Evolutionary conservation across 495 filamentous ascomycete species (phyloP).

Genomic region (Copromyces sp.): DNA sequence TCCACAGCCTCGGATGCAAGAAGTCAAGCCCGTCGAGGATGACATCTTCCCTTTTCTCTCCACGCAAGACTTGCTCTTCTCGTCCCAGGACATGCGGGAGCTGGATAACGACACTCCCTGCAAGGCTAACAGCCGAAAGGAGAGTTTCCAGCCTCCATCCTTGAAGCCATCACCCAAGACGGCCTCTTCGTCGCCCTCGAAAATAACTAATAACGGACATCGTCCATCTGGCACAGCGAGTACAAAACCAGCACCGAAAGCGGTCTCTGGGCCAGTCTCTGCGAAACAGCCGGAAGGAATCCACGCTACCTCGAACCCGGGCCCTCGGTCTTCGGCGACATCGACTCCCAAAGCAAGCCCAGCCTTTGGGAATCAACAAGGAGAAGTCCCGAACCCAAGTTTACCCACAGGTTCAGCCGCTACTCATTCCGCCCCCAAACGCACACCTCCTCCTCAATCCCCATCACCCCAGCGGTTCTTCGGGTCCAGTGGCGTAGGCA

Average conservation of each 20-base stretch:
- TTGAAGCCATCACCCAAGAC: neutral
- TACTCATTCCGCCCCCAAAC: neutral
- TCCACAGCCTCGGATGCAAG: neutral
- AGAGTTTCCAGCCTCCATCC: neutral
- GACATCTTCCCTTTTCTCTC: constrained; percentile 26
- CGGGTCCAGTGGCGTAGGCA: constrained; percentile 3
- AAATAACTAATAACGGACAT: neutral
- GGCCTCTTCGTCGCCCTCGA: neutral
- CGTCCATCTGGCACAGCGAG: neutral
- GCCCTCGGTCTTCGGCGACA: neutral
- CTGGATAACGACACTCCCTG: constrained; percentile 19
- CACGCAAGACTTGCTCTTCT: constrained; percentile 36
- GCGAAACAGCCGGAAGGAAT: neutral
- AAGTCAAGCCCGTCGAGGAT: neutral
- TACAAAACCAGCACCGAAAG: neutral
- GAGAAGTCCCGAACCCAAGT: neutral
- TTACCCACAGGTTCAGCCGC: neutral
- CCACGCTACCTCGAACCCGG: neutral
- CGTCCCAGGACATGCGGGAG: constrained; percentile 39
- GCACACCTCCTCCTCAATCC: neutral
- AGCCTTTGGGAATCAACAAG: neutral
- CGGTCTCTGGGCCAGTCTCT: neutral
- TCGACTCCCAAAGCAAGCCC: neutral
- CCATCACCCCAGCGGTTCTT: constrained; percentile 9
- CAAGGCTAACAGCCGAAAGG: neutral